Base-by-base conservation (phyloP, 192 early-diverging fungal genomes). In the Dimargaris cristalligena region DNA sequence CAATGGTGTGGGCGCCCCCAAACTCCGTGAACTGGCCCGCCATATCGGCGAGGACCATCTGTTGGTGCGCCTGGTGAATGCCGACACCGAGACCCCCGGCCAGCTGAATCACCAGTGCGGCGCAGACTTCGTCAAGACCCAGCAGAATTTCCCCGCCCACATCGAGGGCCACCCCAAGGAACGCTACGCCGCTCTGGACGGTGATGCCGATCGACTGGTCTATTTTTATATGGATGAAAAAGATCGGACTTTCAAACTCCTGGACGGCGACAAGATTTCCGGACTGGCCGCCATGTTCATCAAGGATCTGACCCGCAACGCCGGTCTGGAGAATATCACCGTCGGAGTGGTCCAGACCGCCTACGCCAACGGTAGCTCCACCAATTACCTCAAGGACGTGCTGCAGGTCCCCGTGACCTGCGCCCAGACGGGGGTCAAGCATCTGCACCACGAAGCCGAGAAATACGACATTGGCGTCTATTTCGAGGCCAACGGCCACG, bases 401-500 rank as follows among this genome's bases (percentile, higher is more conserved):
- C 77, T 99, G 79, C 74, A 87, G 72, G 87, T 97, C 31, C 94
- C 93, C 30, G 94, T 96, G 18, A 86, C 91, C 23, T 96, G 92
- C 73, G 91, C 93, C 29, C 77, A 87, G 46, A 99, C 96, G 9
- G 96, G 96, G 61, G 96, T 99, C 60, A 99, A 99, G 82, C 85
- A 99, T 73, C 76, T 99, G 64, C 96, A 99, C 67, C 96, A 99
- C 69, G 93, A 92, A 62, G 96, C 96, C 31, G 84, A 90, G 69
- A 85, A 89, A 64, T 97, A 91, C 72, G 90, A 94, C 70, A 84
- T 97, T 62, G 96, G 96, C 67, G 92, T 97, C 41, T 99, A 99
- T 79, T 99, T 99, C 85, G 96, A 99, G 72, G 96, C 96, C 44
- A 99, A 99, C 63, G 96, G 96, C 59, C 96, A 99, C 68, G 96